Percentiles rank a stretch among this genome's conserved stretches.
Evolutionary conservation across 306 rosid species (phyloP).

Genomic region (Casuarina cunninghamiana): DNA sequence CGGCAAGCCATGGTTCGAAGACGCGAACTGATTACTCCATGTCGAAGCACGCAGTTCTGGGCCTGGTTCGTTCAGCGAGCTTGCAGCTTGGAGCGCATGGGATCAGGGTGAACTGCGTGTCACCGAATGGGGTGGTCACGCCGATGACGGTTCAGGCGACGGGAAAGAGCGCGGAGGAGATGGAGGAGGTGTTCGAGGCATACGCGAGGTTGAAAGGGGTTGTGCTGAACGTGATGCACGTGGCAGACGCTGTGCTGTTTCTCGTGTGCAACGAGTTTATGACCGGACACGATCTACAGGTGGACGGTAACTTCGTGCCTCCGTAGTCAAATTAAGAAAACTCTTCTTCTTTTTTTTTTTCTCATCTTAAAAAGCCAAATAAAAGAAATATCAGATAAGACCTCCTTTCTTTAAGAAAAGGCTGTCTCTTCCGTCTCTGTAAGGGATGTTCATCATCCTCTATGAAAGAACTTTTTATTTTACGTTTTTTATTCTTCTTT

Average conservation of each 20-base stretch:
- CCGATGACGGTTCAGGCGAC: conserved; percentile 14
- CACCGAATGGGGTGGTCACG: conserved; percentile 46
- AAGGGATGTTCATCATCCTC: no score
- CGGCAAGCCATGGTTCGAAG: not conserved
- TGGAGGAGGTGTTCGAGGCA: not conserved
- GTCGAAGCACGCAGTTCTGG: conserved; percentile 58
- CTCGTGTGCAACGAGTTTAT: conserved; percentile 37
- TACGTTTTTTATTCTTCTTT: no score
- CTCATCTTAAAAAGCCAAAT: no score
- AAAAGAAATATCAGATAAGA: no score
- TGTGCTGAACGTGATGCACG: conserved; percentile 29
- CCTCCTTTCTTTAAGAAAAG: no score
- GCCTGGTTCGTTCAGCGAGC: conserved; percentile 46
- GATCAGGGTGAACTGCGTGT: conserved; percentile 54
- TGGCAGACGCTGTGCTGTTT: conserved; percentile 50
- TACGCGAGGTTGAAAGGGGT: conserved; percentile 41
- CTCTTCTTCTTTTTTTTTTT: no score
- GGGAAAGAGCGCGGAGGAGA: conserved; percentile 12
- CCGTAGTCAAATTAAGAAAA: no score
- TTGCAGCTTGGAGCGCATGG: conserved; percentile 44
- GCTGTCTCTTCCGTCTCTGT: no score
- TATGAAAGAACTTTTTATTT: no score
- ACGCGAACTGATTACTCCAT: conserved; percentile 30
- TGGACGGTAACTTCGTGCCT: conserved; percentile 35
- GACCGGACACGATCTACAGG: conserved; percentile 41